Base-by-base conservation (phyloP, 2,329 filamentous ascomycete genomes). In the Chalaropsis ovoidea region DNA sequence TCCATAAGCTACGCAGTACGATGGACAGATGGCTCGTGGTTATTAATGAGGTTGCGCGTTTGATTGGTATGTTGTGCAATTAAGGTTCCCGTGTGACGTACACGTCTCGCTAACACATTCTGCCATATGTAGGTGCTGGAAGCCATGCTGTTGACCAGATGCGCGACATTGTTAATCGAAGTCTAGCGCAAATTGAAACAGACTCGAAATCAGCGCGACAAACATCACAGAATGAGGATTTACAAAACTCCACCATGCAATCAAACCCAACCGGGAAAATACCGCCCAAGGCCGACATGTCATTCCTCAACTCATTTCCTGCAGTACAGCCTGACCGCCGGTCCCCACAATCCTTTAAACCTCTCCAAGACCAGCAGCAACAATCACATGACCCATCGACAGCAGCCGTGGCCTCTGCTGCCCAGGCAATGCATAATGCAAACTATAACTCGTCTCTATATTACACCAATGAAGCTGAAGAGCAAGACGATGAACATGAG, bases 1-100 rank as follows among this genome's bases (percentile, higher is more conserved):
- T 91, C 64, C 77, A 79, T 17, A 75, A 74, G n/a, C 76, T 93
- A 62, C 81, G 81, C 68, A 75, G 77, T 8, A 86, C 91, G 64
- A 90, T 90, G 86, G 79, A 82, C 41, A 75, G 78, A 24, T 92
- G 88, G 85, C 76, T 89, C 61, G 78, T 79, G 42, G 81, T 92
- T 52, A 80, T 93, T 69, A 80, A 80, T 35, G 86, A 89, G 66
- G 84, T 86, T 61, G 83, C 86, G 22, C 76, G 77, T 47, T 75
- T 89, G n/a, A 75, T 90, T 52, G 86, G 87, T 88, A 77, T 74
- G 80, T 77, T 45, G 35, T 10, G 35, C 35, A 39, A 7, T 39
- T 7, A 39, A 39, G 35, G 8, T 39, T 39, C 35, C 35, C 8
- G 35, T 6, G 35, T 39, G 35, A 5, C 35, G 4, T 10, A 39